Base-by-base conservation (phyloP, 2,329 filamentous ascomycete genomes). In the Cladosporium austrohemisphaericum region DNA sequence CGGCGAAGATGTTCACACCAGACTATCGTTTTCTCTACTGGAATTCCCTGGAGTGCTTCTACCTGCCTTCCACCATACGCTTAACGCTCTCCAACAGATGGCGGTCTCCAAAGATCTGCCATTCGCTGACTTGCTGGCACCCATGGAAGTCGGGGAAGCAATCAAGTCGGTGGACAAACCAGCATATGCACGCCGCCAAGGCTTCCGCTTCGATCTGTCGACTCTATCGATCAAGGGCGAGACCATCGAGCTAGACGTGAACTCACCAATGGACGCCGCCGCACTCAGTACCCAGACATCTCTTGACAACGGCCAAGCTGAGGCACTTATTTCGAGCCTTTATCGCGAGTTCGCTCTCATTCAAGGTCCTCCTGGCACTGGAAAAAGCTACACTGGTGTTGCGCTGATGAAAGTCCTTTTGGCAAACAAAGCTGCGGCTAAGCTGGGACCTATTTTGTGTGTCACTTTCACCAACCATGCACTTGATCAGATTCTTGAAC, bases 311-410 rank as follows among this genome's bases (percentile, higher is more conserved):
- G 68, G 65, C 2, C 74, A 76, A 56, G 74, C 75, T 4, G 51
- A 56, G 3, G 79, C 81, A 1, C 62, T 86, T 0, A 54, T 83
- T 0, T 66, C 73, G 14, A 73, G 79, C 2, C 64, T 87, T 0
- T 71, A 68, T 0, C 71, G 74, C 1, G 72, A 73, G 26, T 63
- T 85, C 7, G 76, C 80, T 1, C 68, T 86, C 4, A 83, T 86
- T 9, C 83, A 88, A 66, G 85, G 85, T 0, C 84, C 84, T 0
- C 84, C 84, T 0, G 84, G 85, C 0, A 88, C 84, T 0, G 84
- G 85, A 0, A 88, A 88, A 60, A 78, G 73, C 3, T 86, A 76
- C 54, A 72, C 76, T 0, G 83, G 83, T 2, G 72, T 80, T 2
- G 71, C 76, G 35, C 61, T 86, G n/a, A 75, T 85, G 51, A 76